Base-by-base conservation (phyloP, 495 filamentous ascomycete species). In the Mytilinidion resinicola region DNA sequence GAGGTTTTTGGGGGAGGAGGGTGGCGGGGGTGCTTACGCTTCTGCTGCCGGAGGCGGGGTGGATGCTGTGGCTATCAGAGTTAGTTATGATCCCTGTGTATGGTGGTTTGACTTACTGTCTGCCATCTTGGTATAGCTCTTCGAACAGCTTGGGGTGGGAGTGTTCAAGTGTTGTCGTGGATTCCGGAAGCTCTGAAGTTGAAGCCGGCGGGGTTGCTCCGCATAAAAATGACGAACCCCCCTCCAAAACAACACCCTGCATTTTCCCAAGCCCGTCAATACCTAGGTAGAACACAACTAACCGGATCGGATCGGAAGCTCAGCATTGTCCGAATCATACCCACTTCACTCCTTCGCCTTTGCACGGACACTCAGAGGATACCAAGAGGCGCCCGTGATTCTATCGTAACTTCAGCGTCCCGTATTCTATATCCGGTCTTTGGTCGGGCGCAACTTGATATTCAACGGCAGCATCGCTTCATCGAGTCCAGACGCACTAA, bases 31-130 rank as follows among this genome's bases (percentile, higher is more conserved):
- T 60, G 56, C 64, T 67, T 67, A 67, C 64, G 46, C 64, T 53
- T 59, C 60, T 20, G 64, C 43, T 25, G 64, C 64, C 12, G 56
- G 60, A 4, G 64, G 64, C 38, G 60, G 56, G 19, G 57, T 57
- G 30, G 51, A 25, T 34, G 62, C 54, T 59, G 56, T 12, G 6
- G 11, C 46, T 49, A 30, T 14, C 14, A 1, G 14, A 30, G 19
- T 49, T 14, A 49, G 46, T 30, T 33, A 9, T 5, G 20, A 3
- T 25, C 14, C 1, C 21, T 25, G 33, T 5, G 2, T 3, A 30
- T n/a, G 9, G n/a, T 25, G 51, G 21, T 8, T 5, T 38, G 37
- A 44, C 62, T 62, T 48, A 67, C 64, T 11, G 44, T 67, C 64
- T 61, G 64, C 57, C 64, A 55, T 55, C 4, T 46, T 55, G 25